Conservation (phyloP, 2,329 filamentous ascomycete species). For the Fusarium redolens region DNA sequence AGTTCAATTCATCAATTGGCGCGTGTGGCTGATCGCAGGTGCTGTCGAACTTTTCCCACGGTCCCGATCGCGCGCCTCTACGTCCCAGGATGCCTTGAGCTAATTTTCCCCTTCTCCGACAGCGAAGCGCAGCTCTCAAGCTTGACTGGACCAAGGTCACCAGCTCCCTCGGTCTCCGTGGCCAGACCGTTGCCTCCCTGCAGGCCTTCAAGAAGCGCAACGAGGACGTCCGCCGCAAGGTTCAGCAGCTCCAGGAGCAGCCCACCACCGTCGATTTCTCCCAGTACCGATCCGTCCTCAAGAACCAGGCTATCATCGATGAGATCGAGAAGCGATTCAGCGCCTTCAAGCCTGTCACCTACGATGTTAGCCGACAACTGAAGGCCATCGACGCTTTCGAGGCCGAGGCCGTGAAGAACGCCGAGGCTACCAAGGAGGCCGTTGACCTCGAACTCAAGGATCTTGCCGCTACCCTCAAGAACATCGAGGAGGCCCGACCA, state of each 20-base stretch:
- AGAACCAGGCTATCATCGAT: constrained; percentile 95
- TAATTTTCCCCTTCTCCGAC: constrained; percentile 62
- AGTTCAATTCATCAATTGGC: constrained; percentile 57
- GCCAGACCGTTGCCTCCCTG: constrained; percentile 90
- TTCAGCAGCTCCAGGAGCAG: constrained; percentile 84
- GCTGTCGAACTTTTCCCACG: constrained; percentile 22
- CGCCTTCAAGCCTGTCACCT: constrained; percentile 89
- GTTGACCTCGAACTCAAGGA: constrained; percentile 96
- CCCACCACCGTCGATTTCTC: constrained; percentile 90
- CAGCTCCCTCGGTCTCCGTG: constrained; percentile 93
- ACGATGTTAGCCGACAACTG: constrained; percentile 92
- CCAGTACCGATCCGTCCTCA: constrained; percentile 90
- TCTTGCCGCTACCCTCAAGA: constrained; percentile 92
- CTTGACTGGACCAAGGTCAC: constrained; percentile 98
- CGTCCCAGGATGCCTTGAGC: constrained; percentile 55
- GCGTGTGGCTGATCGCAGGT: constrained; percentile 33
- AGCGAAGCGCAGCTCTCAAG: constrained; percentile 99
- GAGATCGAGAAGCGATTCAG: constrained; percentile 98
- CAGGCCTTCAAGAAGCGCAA: constrained; percentile 99
- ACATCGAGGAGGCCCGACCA: constrained; percentile 94
- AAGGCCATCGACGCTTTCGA: constrained; percentile 99
- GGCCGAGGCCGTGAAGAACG: constrained; percentile 95
- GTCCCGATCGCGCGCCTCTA: constrained; percentile 26
- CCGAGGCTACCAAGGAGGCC: constrained; percentile 94
- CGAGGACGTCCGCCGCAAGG: constrained; percentile 96